phyloP scores from a whole-genome alignment of 2,329 filamentous ascomycete genomes.

The Helminthosporium solani region DNA sequence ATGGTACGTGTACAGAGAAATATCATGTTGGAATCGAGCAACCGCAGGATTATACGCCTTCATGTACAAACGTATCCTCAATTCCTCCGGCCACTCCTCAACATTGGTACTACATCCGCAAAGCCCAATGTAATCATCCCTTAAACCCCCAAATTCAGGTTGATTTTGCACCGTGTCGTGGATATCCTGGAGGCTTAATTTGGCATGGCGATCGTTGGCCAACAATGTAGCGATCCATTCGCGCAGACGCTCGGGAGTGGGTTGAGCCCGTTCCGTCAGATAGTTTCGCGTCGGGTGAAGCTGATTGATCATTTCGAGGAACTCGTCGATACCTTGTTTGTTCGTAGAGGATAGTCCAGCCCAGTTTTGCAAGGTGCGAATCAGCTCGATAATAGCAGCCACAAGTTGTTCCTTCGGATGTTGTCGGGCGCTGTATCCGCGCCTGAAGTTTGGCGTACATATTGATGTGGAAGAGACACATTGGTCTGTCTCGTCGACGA shows the following conservation, averaged over 20 bases:
- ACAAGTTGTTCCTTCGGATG: background rate
- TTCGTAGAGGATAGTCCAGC: background rate
- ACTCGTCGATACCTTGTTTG: background rate
- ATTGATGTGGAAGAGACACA: background rate
- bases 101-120: background rate
- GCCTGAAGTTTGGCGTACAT: background rate
- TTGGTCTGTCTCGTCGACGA: background rate
- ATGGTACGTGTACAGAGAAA: conserved; percentile 6
- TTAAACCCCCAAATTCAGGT: background rate
- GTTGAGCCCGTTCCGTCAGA: too few species aligned
- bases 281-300: background rate
- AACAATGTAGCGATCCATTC: background rate
- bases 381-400: background rate
- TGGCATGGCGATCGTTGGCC: background rate
- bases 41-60: background rate
- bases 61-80: conserved; percentile 4
- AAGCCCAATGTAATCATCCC: background rate
- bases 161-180: background rate
- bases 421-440: conserved; percentile 1
- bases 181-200: background rate
- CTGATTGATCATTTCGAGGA: background rate
- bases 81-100: conserved; percentile 1
- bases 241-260: too few species aligned
- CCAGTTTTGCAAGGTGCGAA: conserved; percentile 3
- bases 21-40: conserved; percentile 6